Conservation (phyloP, 371 early-diverging fungal genomes). For the Zychaea mexicana region DNA sequence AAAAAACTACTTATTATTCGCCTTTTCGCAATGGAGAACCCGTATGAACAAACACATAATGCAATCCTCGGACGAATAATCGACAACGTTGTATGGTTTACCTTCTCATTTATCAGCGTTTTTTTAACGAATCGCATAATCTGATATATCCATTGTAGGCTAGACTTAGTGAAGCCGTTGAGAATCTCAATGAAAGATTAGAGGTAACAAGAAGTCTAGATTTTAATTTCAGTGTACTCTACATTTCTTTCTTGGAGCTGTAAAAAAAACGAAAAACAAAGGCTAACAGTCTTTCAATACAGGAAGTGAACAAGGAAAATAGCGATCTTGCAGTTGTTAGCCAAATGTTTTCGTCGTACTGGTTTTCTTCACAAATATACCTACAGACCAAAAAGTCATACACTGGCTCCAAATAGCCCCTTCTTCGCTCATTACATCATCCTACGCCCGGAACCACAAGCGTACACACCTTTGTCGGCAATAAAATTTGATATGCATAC, state of each 20-base stretch:
- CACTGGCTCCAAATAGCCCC: background rate
- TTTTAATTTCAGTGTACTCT: background rate
- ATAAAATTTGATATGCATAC: background rate
- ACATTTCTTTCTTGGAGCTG: background rate
- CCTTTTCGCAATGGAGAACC: conserved; percentile 6
- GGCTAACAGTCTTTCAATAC: background rate
- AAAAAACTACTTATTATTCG: no score
- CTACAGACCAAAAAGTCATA: background rate
- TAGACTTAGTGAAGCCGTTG: background rate
- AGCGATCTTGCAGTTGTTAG: background rate
- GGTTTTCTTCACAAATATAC: background rate
- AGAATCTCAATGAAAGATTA: background rate
- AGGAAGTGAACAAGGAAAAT: conserved; percentile 4
- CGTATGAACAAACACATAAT: conserved; percentile 4
- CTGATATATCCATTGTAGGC: no score
- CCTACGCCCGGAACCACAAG: background rate
- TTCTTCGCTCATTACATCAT: background rate
- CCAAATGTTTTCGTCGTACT: conserved; percentile 2
- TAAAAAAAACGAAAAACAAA: background rate
- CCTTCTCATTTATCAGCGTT: no score
- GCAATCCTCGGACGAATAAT: background rate
- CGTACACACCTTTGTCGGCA: no score
- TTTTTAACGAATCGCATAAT: no score
- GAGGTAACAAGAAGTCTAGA: background rate
- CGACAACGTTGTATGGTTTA: background rate